These are phyloP conservation scores for Cordyceps pruinosa DNA, from an alignment of 2,329 filamentous ascomycete genomes.

Conservation along the genomic window DNA sequence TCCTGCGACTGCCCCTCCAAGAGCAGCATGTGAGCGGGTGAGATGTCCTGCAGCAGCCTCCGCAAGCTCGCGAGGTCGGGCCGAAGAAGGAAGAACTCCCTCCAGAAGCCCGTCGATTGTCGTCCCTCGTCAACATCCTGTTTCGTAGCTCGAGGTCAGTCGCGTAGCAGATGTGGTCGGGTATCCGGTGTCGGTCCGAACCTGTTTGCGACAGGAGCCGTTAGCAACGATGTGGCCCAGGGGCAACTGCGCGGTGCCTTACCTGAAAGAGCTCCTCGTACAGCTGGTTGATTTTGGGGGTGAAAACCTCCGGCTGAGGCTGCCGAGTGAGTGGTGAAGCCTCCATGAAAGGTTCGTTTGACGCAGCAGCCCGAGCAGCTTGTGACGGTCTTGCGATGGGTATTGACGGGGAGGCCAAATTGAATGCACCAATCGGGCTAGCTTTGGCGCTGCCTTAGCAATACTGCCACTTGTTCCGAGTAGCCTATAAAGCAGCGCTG, in stretches of 20 bases:
- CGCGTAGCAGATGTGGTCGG: conserved; percentile 18
- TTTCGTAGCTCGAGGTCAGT: conserved; percentile 22
- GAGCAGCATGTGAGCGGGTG: conserved; percentile 67
- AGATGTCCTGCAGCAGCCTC: conserved; percentile 60
- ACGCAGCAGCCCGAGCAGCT: conserved; percentile 1
- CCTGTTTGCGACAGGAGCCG: background rate
- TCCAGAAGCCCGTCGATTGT: conserved; percentile 87
- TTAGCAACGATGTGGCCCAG: background rate
- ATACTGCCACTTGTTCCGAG: background rate
- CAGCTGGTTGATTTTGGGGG: conserved; percentile 87
- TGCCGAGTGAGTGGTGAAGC: conserved; percentile 90
- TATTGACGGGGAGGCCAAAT: background rate
- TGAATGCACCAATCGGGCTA: background rate
- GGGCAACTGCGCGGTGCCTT: conserved; percentile 18
- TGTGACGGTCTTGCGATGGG: background rate
- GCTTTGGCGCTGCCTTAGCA: background rate
- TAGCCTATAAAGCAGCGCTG: background rate
- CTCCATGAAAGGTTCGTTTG: conserved; percentile 53
- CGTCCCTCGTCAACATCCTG: conserved; percentile 61
- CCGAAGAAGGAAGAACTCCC: conserved; percentile 85
- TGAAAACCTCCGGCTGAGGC: conserved; percentile 80
- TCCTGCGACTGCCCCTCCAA: conserved; percentile 72
- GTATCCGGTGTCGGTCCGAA: conserved; percentile 8
- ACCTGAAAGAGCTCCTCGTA: conserved; percentile 82
- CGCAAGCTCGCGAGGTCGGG: conserved; percentile 67